Evolutionary conservation across 129 eudicot genomes (phyloP), one percentile per base, ranked within the genome.

Genomic region (Ambrosia trifida): DNA sequence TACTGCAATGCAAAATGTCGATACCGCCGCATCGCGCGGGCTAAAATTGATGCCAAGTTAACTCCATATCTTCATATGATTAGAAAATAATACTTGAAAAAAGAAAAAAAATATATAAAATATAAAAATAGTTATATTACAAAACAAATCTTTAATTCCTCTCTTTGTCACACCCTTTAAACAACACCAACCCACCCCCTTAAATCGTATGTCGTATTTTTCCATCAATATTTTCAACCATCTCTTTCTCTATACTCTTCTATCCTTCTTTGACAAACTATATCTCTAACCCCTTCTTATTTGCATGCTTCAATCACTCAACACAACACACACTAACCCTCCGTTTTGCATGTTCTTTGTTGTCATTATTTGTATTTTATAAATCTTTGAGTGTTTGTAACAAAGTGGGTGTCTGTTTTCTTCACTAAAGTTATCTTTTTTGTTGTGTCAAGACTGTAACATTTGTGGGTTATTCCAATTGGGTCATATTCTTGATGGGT

Each of bases 401-500:
- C 10, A 30, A 73, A 69, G 78, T 73, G 85, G 84, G 78, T 75
- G 53, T 76, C 66, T 65, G 49, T 30, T 46, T 64, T 72, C 51
- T 63, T 57, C 61, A 20, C 63, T 59, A 67, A 73, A 64, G 61
- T 35, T 56, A 58, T 51, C 66, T 36, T 79, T 77, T 59, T 67
- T 46, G 70, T 32, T 52, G 46, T 64, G 73, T 80, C 68, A 59
- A 76, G 72, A 59, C 62, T 64, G 47, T 60, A 40, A 59, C 77
- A 75, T 60, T 74, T 47, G 77, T 68, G 83, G 84, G 84, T 63
- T 79, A 79, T 68, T 76, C 72, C 73, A 76, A 75, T 85, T 73
- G 79, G 65, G 69, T 63, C 49, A 61, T 20, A 16, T 59, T 19
- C 24, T 43, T 24, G 63, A 88, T 88, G 96, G 96, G 83, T 64